Evolutionary conservation across 345 rosid genomes (phyloP), one percentile per base, ranked within the genome.

Genomic region (Populus nigra): DNA sequence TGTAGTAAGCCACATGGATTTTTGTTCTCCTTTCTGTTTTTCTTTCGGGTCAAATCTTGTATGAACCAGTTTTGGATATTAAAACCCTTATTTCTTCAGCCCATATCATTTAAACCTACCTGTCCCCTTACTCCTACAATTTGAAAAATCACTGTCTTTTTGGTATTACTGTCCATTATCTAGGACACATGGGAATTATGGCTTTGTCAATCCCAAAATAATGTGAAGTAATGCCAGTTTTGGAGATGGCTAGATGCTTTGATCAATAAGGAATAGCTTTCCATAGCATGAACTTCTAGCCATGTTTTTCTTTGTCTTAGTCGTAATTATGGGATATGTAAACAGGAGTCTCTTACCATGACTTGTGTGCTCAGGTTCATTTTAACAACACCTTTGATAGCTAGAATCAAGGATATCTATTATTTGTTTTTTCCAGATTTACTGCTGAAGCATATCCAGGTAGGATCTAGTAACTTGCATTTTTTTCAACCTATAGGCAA

Each of bases 401-500:
- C 27, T 45, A 27, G 31, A 17, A 10, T 33, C n/a, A 9, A 50
- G 23, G 16, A 36, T 39, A 11, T 76, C 53, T 17, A 7, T 31
- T 7, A 15, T 76, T 29, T 75, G 38, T 17, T 47, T 47, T 4
- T 15, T 73, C 39, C 75, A 29, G 78, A 62, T 66, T 66, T 61
- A 74, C 33, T 57, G 12, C 25, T 43, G 7, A 15, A 20, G 66
- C 70, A 23, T 33, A 22, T 61, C 61, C 27, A 1, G 18, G 8
- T 17, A 22, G 5, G 38, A n/a, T 31, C 31, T 29, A 9, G 8
- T 20, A 57, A 12, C 57, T 39, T 31, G 6, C 12, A 47, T 47
- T 71, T 33, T 77, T 75, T 38, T 75, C 31, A 53, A n/a, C 71
- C 53, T 78, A 69, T 76, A 93, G 99, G 99, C 99, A 75, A 90